Conservation (phyloP, 202 grass and related monocot species). For the Thinopyrum obtusiflorum region DNA sequence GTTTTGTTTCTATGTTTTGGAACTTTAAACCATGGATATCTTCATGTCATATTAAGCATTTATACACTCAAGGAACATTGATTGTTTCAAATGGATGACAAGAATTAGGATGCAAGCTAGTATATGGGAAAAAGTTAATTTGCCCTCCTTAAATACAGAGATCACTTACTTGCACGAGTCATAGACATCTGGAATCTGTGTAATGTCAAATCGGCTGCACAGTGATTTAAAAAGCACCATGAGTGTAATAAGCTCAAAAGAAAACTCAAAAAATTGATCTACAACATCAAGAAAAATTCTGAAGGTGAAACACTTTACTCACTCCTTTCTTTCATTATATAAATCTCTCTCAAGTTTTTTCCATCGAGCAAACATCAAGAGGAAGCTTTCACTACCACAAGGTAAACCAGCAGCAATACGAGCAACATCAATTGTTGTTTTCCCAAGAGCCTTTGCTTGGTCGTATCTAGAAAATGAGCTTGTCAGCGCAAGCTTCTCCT, state of each 20-base stretch:
- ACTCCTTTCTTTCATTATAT: constrained; percentile 98
- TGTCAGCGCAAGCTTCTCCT: constrained; percentile 74
- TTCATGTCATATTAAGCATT: constrained; percentile 13
- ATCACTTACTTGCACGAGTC: constrained; percentile 98
- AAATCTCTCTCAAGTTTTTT: constrained; percentile 95
- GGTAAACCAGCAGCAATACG: constrained; percentile 97
- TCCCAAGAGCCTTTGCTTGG: constrained; percentile 96
- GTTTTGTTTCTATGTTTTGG: neutral
- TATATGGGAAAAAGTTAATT: constrained; percentile 8
- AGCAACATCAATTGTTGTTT: constrained; percentile 91
- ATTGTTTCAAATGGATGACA: constrained; percentile 8
- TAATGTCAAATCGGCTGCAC: constrained; percentile 96
- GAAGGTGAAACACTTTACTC: constrained; percentile 46
- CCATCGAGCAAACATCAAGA: constrained; percentile 98
- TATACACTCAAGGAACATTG: neutral
- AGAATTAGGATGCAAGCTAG: neutral
- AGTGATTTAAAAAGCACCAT: constrained; percentile 27
- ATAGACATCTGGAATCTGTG: constrained; percentile 98
- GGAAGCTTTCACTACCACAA: constrained; percentile 98
- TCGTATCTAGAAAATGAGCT: constrained; percentile 68
- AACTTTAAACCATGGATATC: constrained; percentile 19
- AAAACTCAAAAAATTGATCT: neutral
- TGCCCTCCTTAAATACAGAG: neutral
- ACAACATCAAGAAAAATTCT: constrained; percentile 19
- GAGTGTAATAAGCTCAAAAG: constrained; percentile 7